A percentile compares a stretch with the other conserved stretches of the same genome.
phyloP scores from a whole-genome alignment of 768 basidiomycete species.

The Suillus plorans region DNA sequence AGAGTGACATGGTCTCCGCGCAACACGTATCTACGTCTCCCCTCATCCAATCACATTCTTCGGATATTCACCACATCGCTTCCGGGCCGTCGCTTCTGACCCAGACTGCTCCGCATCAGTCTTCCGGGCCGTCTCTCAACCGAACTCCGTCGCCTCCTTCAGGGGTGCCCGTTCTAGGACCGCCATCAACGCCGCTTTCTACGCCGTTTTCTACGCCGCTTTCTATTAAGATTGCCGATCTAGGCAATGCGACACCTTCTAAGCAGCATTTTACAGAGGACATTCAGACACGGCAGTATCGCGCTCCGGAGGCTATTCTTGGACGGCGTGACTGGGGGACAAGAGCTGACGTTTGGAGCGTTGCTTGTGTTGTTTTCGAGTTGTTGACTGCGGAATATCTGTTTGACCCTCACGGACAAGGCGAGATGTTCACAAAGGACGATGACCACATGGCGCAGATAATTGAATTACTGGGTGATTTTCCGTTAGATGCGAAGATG shows the following conservation, averaged over 20 bases:
- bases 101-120: conserved; percentile 53
- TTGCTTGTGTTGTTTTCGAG: conserved; percentile 90
- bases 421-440: conserved; percentile 83
- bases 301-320: conserved; percentile 91
- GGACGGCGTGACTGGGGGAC: conserved; percentile 86
- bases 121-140: conserved; percentile 15
- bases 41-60: conserved; percentile 24
- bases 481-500: conserved; percentile 70
- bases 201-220: conserved; percentile 50
- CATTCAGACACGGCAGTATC: conserved; percentile 95
- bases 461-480: conserved; percentile 86
- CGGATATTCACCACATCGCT: conserved; percentile 25
- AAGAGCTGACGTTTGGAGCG: conserved; percentile 87
- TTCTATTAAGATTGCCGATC: conserved; percentile 89
- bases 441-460: conserved; percentile 97
- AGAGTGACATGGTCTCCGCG: background rate
- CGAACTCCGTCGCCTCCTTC: conserved; percentile 19
- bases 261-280: conserved; percentile 90
- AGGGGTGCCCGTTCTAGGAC: conserved; percentile 21
- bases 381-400: conserved; percentile 89
- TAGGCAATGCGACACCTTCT: conserved; percentile 93
- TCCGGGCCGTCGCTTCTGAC: conserved; percentile 56
- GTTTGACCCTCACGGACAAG: conserved; percentile 85
- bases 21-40: conserved; percentile 20
- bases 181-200: conserved; percentile 19